A percentile compares a stretch with the other conserved stretches of the same genome.
These are phyloP conservation scores for Colletotrichum destructivum DNA, from an alignment of 2,329 filamentous ascomycete genomes.

Conservation along the genomic window DNA sequence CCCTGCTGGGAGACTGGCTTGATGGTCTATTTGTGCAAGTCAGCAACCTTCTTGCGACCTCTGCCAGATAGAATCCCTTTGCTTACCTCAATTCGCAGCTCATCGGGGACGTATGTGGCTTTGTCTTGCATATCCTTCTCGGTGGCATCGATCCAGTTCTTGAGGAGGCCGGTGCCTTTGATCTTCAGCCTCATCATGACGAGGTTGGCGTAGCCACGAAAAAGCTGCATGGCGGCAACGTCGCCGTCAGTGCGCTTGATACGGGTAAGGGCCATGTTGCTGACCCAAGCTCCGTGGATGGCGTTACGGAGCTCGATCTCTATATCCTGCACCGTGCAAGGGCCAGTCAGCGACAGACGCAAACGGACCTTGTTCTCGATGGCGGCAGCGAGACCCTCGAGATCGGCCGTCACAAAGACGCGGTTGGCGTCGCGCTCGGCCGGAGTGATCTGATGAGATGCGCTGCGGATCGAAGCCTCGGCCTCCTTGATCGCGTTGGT, in stretches of 20 bases:
- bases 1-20: neutral
- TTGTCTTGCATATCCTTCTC: neutral
- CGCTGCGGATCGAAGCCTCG: neutral
- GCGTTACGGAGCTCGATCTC: conserved; percentile 1
- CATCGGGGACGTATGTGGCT: neutral
- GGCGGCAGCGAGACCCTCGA: neutral
- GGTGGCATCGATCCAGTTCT: conserved; percentile 16
- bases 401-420: neutral
- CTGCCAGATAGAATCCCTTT: neutral
- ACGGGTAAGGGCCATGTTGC: neutral
- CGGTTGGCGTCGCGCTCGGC: conserved; percentile 9
- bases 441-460: neutral
- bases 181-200: neutral
- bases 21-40: neutral
- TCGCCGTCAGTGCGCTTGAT: neutral
- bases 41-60: neutral
- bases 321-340: neutral
- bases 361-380: conserved; percentile 1
- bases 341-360: neutral
- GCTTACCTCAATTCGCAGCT: neutral
- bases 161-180: neutral
- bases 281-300: neutral
- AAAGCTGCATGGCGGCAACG: neutral
- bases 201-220: conserved; percentile 7
- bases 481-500: neutral